Percentiles rank a stretch among this genome's conserved stretches.
Evolutionary conservation across 768 basidiomycete species (phyloP).

Genomic region (Tulasnella sp.): DNA sequence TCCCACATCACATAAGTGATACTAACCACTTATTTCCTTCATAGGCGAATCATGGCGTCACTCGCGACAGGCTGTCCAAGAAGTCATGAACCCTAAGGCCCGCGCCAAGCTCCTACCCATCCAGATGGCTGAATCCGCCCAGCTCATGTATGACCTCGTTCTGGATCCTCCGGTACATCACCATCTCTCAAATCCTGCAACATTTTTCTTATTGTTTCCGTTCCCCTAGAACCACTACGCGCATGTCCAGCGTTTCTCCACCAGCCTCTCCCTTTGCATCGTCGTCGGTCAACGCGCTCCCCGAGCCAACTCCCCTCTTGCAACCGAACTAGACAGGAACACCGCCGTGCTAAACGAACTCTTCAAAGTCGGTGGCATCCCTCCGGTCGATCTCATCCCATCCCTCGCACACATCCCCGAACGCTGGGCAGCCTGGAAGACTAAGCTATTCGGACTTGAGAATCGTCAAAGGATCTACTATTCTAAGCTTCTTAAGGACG

Average conservation of each 20-base stretch:
- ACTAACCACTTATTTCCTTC: neutral
- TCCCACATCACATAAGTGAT: neutral
- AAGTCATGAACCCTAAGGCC: constrained; percentile 21
- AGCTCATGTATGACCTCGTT: constrained; percentile 27
- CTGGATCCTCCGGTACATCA: constrained; percentile 22
- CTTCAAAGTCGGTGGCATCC: neutral
- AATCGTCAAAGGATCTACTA: constrained; percentile 4
- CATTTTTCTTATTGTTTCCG: neutral
- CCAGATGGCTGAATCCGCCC: constrained; percentile 27
- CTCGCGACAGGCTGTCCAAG: constrained; percentile 12
- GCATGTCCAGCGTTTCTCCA: constrained; percentile 4
- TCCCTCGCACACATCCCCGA: constrained; percentile 12
- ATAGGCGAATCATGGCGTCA: constrained; percentile 14
- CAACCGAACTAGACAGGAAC: neutral
- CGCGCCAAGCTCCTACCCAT: constrained; percentile 22
- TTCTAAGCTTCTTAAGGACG: constrained; percentile 5
- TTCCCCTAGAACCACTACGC: constrained; percentile 3
- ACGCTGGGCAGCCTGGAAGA: constrained; percentile 7
- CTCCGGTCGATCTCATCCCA: constrained; percentile 8
- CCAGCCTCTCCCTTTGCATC: constrained; percentile 8
- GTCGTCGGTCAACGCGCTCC: constrained; percentile 3
- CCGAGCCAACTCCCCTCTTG: neutral
- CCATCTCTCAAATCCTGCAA: neutral
- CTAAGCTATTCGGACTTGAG: neutral
- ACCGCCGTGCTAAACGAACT: constrained; percentile 1